Evolutionary conservation across 2,329 filamentous ascomycete species (phyloP), one percentile per base, ranked within the genome.

Genomic region (Aspergillus sp.): DNA sequence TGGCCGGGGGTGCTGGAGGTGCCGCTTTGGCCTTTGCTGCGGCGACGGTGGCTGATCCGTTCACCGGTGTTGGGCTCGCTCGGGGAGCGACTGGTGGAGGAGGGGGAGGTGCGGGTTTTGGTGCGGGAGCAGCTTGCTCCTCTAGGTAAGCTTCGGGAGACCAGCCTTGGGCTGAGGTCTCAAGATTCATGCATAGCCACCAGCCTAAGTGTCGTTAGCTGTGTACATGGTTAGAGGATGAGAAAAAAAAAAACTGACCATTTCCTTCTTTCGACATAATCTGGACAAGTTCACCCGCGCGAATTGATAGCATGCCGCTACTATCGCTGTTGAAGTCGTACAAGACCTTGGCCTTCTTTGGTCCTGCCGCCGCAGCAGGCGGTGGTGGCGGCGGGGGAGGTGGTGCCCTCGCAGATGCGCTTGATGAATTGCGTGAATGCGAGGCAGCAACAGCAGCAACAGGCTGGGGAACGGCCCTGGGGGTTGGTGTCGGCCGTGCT

Each of bases 231-330:
- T n/a, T 9, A 19, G 24, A 27, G 9, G 9, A 30, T 30, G 4
- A 12, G 20, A 4, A 19, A 1, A 15, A 1, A 1, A 15, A 34
- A 13, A 19, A 20, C 88, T 75, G 85, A 96, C 93, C 95, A 72
- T 98, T 98, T 73, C 84, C 88, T 76, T 97, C 93, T 76, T 97
- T 97, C 70, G 95, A 89, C n/a, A 96, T 84, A 70, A 99, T 87
- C 73, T 96, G 86, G 53, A 99, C 84, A 49, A 96, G 76, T 62
- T 98, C 90, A 51, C 89, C 92, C 50, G 89, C 87, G 57, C 75
- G 83, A 62, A 99, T 85, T 15, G 89, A 88, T 51, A 99, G 81
- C 75, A 98, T 93, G 64, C 96, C 96, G 57, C 88, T 85, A 62
- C 85, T 90, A 65, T 93, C 89, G 15, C 92, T 92, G 54, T 82